Percentiles rank a stretch among this genome's conserved stretches.
Conservation (phyloP, 2,329 filamentous ascomycete species). For the Geoglossum cookeanum region DNA sequence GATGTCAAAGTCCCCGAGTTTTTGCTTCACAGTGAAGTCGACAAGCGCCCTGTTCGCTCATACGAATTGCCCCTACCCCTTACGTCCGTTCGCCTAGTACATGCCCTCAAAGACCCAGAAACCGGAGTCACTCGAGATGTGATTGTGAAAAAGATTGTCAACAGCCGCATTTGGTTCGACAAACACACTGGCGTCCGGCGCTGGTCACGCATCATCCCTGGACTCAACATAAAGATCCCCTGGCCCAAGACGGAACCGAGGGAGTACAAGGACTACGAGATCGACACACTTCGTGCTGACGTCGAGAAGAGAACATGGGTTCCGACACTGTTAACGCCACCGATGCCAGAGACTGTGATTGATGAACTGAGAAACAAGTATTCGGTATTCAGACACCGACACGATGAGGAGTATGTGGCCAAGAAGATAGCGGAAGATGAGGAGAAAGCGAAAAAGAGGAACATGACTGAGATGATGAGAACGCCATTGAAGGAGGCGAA, state of each 20-base stretch:
- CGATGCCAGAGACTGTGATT: constrained; percentile 60
- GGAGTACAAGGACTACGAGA: constrained; percentile 32
- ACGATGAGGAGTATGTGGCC: constrained; percentile 54
- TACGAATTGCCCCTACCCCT: constrained; percentile 42
- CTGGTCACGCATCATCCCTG: constrained; percentile 44
- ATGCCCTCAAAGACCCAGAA: constrained; percentile 46
- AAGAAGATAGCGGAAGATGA: constrained; percentile 41
- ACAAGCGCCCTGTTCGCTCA: constrained; percentile 25
- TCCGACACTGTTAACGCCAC: constrained; percentile 56
- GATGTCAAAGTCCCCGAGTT: constrained; percentile 24
- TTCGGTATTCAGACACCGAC: constrained; percentile 61
- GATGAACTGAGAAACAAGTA: constrained; percentile 75
- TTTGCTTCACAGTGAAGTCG: constrained; percentile 21
- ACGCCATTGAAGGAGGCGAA: constrained; percentile 42
- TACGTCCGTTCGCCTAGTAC: constrained; percentile 60
- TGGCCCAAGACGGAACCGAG: constrained; percentile 45
- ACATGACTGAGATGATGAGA: constrained; percentile 9
- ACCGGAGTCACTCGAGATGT: constrained; percentile 52
- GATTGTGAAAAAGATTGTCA: constrained; percentile 52
- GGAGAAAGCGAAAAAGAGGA: constrained; percentile 25
- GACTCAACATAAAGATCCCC: constrained; percentile 53
- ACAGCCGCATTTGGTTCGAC: constrained; percentile 31
- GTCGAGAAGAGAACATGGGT: constrained; percentile 59
- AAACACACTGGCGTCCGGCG: constrained; percentile 27
- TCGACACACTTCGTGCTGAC: constrained; percentile 57